Evolutionary conservation across 805 yeast species (phyloP).

Genomic region (Wickerhamomyces rabaulensis): DNA sequence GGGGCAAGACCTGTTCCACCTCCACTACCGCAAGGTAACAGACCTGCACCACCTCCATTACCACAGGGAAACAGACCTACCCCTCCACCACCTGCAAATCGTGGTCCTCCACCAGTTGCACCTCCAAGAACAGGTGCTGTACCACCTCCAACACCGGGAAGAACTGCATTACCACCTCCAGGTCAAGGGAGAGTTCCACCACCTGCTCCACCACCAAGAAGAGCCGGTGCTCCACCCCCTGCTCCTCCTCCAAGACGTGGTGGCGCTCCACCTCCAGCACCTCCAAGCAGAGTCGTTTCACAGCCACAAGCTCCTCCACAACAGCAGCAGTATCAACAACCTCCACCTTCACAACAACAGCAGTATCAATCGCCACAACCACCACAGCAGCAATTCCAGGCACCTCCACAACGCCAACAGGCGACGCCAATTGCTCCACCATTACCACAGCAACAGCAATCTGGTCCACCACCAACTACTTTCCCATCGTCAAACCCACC

Average conservation of each 20-base stretch:
- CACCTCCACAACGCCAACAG: slow-evolving; percentile 25
- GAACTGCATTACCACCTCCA: slow-evolving; percentile 9
- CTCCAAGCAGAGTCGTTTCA: slow-evolving; percentile 11
- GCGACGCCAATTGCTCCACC: slow-evolving; percentile 12
- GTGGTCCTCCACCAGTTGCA: slow-evolving; percentile 9
- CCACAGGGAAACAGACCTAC: slow-evolving; percentile 2
- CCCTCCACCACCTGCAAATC: slow-evolving; percentile 24
- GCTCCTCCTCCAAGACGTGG: slow-evolving; percentile 21
- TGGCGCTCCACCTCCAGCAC: slow-evolving; percentile 14
- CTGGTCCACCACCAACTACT: slow-evolving; percentile 6
- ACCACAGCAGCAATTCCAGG: slow-evolving; percentile 18
- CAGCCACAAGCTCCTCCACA: slow-evolving; percentile 15
- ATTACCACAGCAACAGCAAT: slow-evolving; percentile 14
- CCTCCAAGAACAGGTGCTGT: slow-evolving; percentile 11
- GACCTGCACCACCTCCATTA: slow-evolving; percentile 7
- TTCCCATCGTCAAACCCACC: slow-evolving; percentile 1
- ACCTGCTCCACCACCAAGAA: slow-evolving; percentile 21
- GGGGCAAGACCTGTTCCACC: slow-evolving; percentile 5
- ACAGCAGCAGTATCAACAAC: slow-evolving; percentile 16
- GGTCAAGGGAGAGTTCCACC: slow-evolving; percentile 19
- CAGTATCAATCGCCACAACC: slow-evolving; percentile 18
- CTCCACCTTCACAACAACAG: slow-evolving; percentile 11
- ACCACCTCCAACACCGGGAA: slow-evolving; percentile 7
- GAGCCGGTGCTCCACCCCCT: slow-evolving; percentile 18
- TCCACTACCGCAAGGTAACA: neutral